Conservation (phyloP, 768 basidiomycete genomes). For the Roridomyces roridus region DNA sequence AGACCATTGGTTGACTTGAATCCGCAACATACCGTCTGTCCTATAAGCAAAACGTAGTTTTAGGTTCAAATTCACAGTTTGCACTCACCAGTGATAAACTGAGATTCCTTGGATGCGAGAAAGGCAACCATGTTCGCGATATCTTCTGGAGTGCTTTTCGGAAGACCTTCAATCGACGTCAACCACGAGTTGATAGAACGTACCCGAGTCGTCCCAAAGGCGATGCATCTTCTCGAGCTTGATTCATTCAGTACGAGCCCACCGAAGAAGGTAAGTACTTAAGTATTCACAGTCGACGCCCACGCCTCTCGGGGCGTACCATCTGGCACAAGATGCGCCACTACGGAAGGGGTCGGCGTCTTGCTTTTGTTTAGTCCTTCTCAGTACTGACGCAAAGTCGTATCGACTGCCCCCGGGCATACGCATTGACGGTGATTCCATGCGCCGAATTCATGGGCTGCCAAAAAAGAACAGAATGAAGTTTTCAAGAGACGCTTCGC, state of each 20-base stretch:
- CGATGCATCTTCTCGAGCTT: background rate
- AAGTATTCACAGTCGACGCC: background rate
- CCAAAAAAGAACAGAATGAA: background rate
- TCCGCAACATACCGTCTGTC: too few species aligned
- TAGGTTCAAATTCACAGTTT: background rate
- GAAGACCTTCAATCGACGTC: too few species aligned
- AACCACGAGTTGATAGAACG: background rate
- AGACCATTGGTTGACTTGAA: background rate
- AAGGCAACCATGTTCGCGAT: slow-evolving; percentile 35
- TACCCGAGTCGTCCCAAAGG: background rate
- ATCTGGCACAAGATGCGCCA: too few species aligned
- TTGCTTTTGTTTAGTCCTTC: too few species aligned
- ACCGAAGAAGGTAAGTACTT: too few species aligned
- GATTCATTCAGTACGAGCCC: background rate
- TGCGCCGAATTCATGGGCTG: slow-evolving; percentile 28
- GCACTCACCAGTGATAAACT: slow-evolving; percentile 34
- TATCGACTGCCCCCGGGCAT: slow-evolving; percentile 32
- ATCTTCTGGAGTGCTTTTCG: slow-evolving; percentile 1
- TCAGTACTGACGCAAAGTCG: slow-evolving; percentile 17
- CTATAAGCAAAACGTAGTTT: too few species aligned
- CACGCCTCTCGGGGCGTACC: too few species aligned
- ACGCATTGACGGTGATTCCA: slow-evolving; percentile 34
- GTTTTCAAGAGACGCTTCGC: background rate
- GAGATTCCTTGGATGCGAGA: slow-evolving; percentile 35
- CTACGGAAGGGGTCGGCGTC: too few species aligned